These are phyloP conservation scores for Eragrostis tef DNA, from an alignment of 202 grass and related monocot species.

Conservation along the genomic window DNA sequence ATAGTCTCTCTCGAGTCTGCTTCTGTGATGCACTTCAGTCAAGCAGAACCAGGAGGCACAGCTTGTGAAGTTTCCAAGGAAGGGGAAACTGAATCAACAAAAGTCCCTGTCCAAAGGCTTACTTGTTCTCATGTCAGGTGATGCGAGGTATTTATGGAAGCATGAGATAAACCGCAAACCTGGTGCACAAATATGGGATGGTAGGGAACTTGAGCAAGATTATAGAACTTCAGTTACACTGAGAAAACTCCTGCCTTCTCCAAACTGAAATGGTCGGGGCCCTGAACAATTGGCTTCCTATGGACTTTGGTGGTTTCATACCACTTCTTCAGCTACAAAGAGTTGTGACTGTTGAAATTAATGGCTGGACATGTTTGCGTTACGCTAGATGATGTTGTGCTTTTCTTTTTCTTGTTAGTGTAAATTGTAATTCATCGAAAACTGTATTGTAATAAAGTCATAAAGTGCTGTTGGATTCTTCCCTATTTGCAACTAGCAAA, in stretches of 20 bases:
- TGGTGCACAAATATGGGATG: slow-evolving; percentile 55
- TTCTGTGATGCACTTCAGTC: slow-evolving; percentile 78
- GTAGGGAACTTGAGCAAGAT: slow-evolving; percentile 53
- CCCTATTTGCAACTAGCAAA: too few relatives aligned
- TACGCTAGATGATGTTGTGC: too few relatives aligned
- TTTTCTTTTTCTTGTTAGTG: too few relatives aligned
- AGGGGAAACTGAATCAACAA: background rate
- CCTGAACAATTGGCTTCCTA: background rate
- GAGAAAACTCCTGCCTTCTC: slow-evolving; percentile 56
- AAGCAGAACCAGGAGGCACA: slow-evolving; percentile 10
- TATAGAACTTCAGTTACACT: slow-evolving; percentile 66
- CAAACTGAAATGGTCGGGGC: slow-evolving; percentile 1
- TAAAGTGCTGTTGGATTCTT: too few relatives aligned
- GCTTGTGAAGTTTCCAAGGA: background rate
- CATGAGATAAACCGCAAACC: slow-evolving; percentile 73
- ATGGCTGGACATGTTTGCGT: too few relatives aligned
- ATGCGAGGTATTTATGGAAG: slow-evolving; percentile 75
- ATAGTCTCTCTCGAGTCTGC: slow-evolving; percentile 83
- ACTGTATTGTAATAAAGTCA: too few relatives aligned
- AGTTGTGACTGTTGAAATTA: too few relatives aligned
- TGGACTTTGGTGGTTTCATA: background rate
- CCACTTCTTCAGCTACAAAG: background rate
- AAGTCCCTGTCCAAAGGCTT: slow-evolving; percentile 62
- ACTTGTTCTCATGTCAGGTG: slow-evolving; percentile 68
- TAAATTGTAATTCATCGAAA: too few relatives aligned